Conservation (phyloP, 176 grass and related monocot genomes). For the Avena insularis region DNA sequence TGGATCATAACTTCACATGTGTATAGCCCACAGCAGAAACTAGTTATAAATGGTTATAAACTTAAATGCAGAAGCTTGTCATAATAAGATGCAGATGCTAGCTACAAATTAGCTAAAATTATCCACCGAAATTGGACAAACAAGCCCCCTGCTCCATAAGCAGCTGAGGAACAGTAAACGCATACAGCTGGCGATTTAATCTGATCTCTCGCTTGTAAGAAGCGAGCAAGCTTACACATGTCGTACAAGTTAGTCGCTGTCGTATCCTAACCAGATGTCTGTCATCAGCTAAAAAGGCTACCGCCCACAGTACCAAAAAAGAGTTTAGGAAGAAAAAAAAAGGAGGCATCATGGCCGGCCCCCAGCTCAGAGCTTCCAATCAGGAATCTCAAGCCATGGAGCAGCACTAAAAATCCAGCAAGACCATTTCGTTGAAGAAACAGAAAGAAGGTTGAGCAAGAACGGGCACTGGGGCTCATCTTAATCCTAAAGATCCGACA, state of each 20-base stretch:
- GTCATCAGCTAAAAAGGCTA: slow-evolving; percentile 38
- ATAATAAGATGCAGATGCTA: neutral
- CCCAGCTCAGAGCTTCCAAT: slow-evolving; percentile 41
- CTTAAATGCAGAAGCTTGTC: neutral
- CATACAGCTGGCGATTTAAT: neutral
- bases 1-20: slow-evolving; percentile 10
- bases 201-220: slow-evolving; percentile 12
- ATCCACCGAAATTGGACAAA: neutral
- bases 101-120: neutral
- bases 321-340: slow-evolving; percentile 11
- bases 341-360: slow-evolving; percentile 34
- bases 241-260: slow-evolving; percentile 13
- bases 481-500: slow-evolving; percentile 48
- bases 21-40: slow-evolving; percentile 12
- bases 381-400: slow-evolving; percentile 23
- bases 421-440: slow-evolving; percentile 5
- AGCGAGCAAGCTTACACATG: slow-evolving; percentile 18
- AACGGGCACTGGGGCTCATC: slow-evolving; percentile 1
- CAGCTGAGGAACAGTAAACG: neutral
- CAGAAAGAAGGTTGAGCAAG: neutral
- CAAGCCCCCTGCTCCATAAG: slow-evolving; percentile 3
- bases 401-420: neutral
- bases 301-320: neutral
- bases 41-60: neutral
- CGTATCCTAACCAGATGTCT: slow-evolving; percentile 41